A percentile compares a stretch with the other conserved stretches of the same genome.
phyloP scores from a whole-genome alignment of 208 protist genomes.

The Vickermania ingenoplastis region DNA sequence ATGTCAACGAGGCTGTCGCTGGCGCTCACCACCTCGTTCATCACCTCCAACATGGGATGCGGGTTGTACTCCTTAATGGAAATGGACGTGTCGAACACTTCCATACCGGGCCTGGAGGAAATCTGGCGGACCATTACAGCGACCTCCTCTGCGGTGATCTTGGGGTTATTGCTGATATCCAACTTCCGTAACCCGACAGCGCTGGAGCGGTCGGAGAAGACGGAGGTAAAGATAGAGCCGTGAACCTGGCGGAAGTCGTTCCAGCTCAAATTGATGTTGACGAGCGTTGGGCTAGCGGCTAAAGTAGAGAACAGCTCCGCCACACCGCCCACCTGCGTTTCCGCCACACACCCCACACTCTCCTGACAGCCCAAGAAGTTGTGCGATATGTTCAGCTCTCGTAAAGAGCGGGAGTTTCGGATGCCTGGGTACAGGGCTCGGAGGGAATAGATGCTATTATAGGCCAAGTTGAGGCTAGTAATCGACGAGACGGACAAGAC shows the following conservation, averaged over 20 bases:
- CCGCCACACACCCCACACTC: constrained; percentile 3
- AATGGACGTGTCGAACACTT: constrained; percentile 17
- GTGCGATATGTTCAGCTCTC: constrained; percentile 61
- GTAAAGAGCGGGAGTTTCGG: constrained; percentile 12
- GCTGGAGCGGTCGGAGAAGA: constrained; percentile 7
- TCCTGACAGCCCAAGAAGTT: constrained; percentile 60
- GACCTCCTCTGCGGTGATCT: constrained; percentile 16
- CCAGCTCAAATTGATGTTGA: constrained; percentile 44
- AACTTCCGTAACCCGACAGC: constrained; percentile 12
- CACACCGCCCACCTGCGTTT: constrained; percentile 23
- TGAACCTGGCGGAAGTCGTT: constrained; percentile 62
- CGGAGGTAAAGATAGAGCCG: constrained; percentile 22
- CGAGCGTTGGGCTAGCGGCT: constrained; percentile 25
- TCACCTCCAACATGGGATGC: constrained; percentile 8
- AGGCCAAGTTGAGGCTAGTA: constrained; percentile 10
- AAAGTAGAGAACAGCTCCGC: constrained; percentile 20
- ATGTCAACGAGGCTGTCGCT: constrained; percentile 26
- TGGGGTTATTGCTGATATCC: constrained; percentile 33
- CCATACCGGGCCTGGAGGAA: constrained; percentile 13
- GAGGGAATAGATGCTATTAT: constrained; percentile 21
- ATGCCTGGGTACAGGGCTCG: constrained; percentile 5
- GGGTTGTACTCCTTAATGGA: constrained; percentile 5
- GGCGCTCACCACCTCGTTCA: constrained; percentile 7
- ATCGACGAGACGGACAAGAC: constrained; percentile 16
- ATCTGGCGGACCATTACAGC: constrained; percentile 14